Percentiles rank a stretch among this genome's conserved stretches.
These are phyloP conservation scores for Epichloe aotearoae DNA, from an alignment of 2,329 filamentous ascomycete species.

Conservation along the genomic window DNA sequence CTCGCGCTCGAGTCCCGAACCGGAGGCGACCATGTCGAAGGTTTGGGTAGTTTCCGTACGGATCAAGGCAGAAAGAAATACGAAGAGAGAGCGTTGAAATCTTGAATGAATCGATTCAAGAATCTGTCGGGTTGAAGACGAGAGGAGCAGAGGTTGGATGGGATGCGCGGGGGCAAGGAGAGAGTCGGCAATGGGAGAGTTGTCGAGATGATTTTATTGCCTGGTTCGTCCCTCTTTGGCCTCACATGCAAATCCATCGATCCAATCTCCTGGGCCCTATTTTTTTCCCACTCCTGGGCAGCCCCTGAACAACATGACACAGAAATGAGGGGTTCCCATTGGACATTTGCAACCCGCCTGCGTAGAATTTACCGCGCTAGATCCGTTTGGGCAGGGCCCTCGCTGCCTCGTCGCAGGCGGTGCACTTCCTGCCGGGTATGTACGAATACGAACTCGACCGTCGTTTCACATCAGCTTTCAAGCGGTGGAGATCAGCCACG, in stretches of 20 bases:
- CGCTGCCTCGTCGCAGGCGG: neutral
- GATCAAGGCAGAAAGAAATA: conserved; percentile 5
- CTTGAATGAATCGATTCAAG: neutral
- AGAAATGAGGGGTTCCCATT: conserved; percentile 2
- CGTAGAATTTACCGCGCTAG: neutral
- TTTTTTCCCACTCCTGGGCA: conserved; percentile 2
- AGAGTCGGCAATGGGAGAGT: neutral
- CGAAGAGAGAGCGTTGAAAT: neutral
- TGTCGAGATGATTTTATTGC: conserved; percentile 3
- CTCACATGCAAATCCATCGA: conserved; percentile 1
- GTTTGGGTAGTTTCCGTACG: neutral
- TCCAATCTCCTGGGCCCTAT: conserved; percentile 2
- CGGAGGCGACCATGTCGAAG: conserved; percentile 31
- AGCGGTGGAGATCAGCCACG: neutral
- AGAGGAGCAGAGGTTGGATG: neutral
- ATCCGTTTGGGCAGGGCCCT: too few relatives aligned
- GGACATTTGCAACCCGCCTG: neutral
- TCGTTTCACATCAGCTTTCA: neutral
- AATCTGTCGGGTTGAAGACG: neutral
- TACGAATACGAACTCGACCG: conserved; percentile 10
- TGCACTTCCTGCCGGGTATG: too few relatives aligned
- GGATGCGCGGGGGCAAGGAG: neutral
- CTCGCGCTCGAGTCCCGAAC: conserved; percentile 56
- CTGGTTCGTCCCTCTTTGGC: neutral
- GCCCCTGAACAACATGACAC: conserved; percentile 4